Evolutionary conservation across 345 rosid species (phyloP).

Genomic region (Sisymbrium irio): DNA sequence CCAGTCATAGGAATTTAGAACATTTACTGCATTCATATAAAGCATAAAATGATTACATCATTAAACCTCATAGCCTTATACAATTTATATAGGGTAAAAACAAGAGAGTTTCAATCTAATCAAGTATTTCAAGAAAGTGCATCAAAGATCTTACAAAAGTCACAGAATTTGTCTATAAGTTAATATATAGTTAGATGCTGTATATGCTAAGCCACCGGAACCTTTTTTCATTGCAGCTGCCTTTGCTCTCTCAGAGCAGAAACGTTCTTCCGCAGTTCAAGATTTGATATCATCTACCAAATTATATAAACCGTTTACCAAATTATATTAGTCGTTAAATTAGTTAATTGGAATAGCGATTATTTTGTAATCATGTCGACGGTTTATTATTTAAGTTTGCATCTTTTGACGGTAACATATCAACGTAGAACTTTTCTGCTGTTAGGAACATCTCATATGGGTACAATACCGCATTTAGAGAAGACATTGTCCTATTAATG

Average conservation of each 20-base stretch:
- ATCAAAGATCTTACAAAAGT: conserved; percentile 18
- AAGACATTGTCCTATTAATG: no score
- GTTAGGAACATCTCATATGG: no score
- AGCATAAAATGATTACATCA: not conserved
- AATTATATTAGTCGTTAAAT: no score
- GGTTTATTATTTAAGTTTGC: no score
- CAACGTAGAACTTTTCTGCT: no score
- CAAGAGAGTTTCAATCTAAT: not conserved
- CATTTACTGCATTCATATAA: not conserved
- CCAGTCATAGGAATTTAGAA: not conserved
- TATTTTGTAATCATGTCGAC: no score
- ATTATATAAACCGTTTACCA: no score
- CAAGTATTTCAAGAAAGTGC: conserved; percentile 2
- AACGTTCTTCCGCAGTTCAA: conserved; percentile 72
- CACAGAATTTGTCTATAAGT: conserved; percentile 11
- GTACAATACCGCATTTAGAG: no score
- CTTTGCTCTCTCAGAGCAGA: conserved; percentile 15
- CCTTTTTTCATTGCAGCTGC: not conserved
- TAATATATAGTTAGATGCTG: conserved; percentile 10
- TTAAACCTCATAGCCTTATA: not conserved
- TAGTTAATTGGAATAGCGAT: no score
- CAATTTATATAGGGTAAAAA: not conserved
- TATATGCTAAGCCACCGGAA: not conserved
- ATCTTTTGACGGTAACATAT: no score
- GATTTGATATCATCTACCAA: conserved; percentile 74